phyloP scores from a whole-genome alignment of 1,139 yeast genomes.

The Diutina sp. region DNA sequence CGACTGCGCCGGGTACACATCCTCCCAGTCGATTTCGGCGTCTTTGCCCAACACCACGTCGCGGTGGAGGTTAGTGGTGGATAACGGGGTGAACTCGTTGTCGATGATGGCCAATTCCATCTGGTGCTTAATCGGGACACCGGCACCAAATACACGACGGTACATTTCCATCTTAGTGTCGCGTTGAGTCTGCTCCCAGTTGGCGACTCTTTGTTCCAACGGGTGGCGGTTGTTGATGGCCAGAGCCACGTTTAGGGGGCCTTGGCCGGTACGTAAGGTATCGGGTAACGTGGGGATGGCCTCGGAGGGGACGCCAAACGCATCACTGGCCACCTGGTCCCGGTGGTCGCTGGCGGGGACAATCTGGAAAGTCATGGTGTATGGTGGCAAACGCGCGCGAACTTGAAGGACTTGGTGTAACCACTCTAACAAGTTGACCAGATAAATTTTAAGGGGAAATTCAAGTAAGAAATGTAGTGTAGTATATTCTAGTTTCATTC shows the following conservation, averaged over 20 bases:
- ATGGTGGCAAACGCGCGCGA: not conserved
- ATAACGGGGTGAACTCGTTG: conserved; percentile 60
- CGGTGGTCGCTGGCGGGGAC: not conserved
- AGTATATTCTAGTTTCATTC: too few relatives aligned
- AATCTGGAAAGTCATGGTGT: not conserved
- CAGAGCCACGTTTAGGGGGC: conserved; percentile 51
- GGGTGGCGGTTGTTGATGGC: conserved; percentile 81
- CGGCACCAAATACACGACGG: conserved; percentile 81
- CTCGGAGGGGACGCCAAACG: conserved; percentile 38
- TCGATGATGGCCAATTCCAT: conserved; percentile 77
- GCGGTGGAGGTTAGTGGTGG: conserved; percentile 47
- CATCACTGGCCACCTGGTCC: not conserved
- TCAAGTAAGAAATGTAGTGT: too few relatives aligned
- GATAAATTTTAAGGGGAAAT: too few relatives aligned
- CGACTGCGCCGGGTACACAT: conserved; percentile 53
- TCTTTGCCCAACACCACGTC: conserved; percentile 77
- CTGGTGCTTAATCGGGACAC: conserved; percentile 82
- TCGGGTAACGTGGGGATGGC: conserved; percentile 55
- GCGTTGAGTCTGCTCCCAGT: conserved; percentile 74
- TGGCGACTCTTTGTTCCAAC: conserved; percentile 55
- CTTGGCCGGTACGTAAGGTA: conserved; percentile 41
- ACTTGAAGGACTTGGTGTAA: too few relatives aligned
- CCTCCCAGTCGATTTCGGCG: conserved; percentile 82
- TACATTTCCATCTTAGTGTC: conserved; percentile 64
- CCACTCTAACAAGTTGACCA: too few relatives aligned